Percentiles rank a stretch among this genome's conserved stretches.
Evolutionary conservation across 225 moss, liverwort and hornwort species (phyloP).

Genomic region (Physcomitrellopsis africana): DNA sequence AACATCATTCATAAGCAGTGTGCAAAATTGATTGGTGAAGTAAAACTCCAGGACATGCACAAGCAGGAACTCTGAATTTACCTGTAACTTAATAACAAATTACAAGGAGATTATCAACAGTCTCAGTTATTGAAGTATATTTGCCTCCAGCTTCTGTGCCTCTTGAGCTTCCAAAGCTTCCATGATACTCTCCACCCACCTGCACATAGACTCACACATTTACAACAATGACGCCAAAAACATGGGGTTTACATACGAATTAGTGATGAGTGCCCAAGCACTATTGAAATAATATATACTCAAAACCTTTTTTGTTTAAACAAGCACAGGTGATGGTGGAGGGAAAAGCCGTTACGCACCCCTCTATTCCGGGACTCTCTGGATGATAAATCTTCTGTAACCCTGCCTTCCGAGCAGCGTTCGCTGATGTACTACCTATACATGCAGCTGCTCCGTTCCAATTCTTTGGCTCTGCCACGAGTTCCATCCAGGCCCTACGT

Average conservation of each 20-base stretch:
- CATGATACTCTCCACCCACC: slow-evolving; percentile 93
- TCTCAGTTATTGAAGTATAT: slow-evolving; percentile 25
- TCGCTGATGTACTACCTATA: slow-evolving; percentile 90
- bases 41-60: slow-evolving; percentile 8
- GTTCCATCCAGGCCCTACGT: slow-evolving; percentile 91
- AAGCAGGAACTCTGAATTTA: slow-evolving; percentile 21
- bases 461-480: slow-evolving; percentile 54
- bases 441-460: slow-evolving; percentile 97
- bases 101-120: not conserved
- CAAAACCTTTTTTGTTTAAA: not conserved
- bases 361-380: slow-evolving; percentile 90
- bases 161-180: slow-evolving; percentile 61
- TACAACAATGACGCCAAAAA: not conserved
- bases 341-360: slow-evolving; percentile 47
- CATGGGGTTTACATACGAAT: not conserved
- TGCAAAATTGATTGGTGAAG: slow-evolving; percentile 33
- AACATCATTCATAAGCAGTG: not conserved
- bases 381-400: slow-evolving; percentile 81
- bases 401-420: slow-evolving; percentile 83
- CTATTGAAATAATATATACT: not conserved
- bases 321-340: not conserved
- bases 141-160: slow-evolving; percentile 40
- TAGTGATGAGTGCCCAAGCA: not conserved
- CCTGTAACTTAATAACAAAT: slow-evolving; percentile 4
- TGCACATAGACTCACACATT: slow-evolving; percentile 34